Conservation (phyloP, 169 alveolate genomes). For the Cystoisospora suis region DNA sequence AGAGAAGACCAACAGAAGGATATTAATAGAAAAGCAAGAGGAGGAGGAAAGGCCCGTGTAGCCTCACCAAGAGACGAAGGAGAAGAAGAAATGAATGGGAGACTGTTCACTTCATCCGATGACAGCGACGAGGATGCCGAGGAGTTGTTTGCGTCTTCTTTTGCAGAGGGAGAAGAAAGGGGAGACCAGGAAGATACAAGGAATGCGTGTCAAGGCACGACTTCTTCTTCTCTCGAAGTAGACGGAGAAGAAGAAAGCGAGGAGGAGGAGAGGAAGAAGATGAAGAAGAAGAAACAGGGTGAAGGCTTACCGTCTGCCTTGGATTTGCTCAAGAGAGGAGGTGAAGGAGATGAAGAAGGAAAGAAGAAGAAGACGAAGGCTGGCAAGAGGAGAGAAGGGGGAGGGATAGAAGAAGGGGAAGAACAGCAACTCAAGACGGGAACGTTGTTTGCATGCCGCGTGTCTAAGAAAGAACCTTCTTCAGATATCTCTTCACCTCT, state of each 20-base stretch:
- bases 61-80: not conserved
- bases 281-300: not conserved
- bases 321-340: no score
- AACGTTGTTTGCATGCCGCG: not conserved
- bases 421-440: constrained; percentile 3
- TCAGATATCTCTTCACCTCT: not conserved
- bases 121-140: constrained; percentile 4
- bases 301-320: no score
- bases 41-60: not conserved
- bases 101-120: not conserved
- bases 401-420: not conserved
- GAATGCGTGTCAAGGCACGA: no score
- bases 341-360: not conserved
- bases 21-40: not conserved
- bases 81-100: constrained; percentile 14
- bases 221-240: no score
- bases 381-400: not conserved
- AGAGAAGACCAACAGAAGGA: not conserved
- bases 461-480: not conserved
- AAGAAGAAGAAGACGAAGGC: not conserved
- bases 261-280: not conserved
- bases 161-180: not conserved
- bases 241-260: not conserved
- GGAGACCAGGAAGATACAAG: not conserved
- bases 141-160: not conserved